phyloP scores from a whole-genome alignment of 2,329 filamentous ascomycete species.

The Microcyclosporella mali region DNA sequence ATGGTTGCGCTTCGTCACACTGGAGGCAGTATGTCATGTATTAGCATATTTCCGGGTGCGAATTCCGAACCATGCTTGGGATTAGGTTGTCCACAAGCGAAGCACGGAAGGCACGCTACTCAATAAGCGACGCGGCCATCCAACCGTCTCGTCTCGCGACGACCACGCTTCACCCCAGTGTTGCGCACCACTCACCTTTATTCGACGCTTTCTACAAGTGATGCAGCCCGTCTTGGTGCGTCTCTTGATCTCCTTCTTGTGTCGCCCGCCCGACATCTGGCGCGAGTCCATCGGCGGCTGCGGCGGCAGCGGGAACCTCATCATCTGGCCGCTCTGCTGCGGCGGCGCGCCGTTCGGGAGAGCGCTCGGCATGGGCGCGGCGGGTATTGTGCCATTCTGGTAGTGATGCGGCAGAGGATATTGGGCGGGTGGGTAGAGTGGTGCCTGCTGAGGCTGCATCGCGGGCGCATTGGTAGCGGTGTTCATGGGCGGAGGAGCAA shows the following conservation, averaged over 20 bases:
- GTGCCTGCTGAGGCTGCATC: constrained; percentile 8
- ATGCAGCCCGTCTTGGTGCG: constrained; percentile 55
- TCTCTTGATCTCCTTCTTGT: constrained; percentile 69
- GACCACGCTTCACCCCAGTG: no score
- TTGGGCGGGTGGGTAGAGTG: constrained; percentile 18
- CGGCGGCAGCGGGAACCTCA: constrained; percentile 54
- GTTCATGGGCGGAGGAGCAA: constrained; percentile 18
- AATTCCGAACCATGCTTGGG: no score
- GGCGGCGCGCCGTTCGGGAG: constrained; percentile 17
- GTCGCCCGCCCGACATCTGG: constrained; percentile 53
- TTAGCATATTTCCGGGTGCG: no score
- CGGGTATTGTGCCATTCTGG: constrained; percentile 18
- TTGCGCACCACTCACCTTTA: constrained; percentile 54
- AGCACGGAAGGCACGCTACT: no score
- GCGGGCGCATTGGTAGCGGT: constrained; percentile 16
- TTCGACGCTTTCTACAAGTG: constrained; percentile 55
- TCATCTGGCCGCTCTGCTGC: constrained; percentile 26
- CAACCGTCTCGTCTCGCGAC: no score
- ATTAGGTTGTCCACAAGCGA: no score
- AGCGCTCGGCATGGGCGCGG: constrained; percentile 21
- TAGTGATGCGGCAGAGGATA: constrained; percentile 22
- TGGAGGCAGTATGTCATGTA: constrained; percentile 35
- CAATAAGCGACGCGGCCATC: no score
- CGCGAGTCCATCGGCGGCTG: constrained; percentile 40
- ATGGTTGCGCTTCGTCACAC: constrained; percentile 95